A percentile compares a stretch with the other conserved stretches of the same genome.
These are phyloP conservation scores for Telopea speciosissima DNA, from an alignment of 177 flowering plant genomes.

Conservation along the genomic window DNA sequence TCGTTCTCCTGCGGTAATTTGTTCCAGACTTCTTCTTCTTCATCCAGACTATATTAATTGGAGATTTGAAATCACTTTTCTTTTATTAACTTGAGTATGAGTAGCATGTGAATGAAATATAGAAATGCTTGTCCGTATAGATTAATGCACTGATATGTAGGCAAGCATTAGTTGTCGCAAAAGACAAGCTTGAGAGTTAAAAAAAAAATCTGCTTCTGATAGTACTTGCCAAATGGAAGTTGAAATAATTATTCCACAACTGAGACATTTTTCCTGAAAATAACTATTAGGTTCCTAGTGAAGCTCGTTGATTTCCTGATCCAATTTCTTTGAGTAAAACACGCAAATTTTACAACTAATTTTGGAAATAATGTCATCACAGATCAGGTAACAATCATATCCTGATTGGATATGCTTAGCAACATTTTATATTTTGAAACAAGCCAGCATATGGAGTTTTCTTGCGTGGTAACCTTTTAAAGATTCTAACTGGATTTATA, in stretches of 20 bases:
- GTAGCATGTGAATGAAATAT: not conserved
- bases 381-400: not conserved
- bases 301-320: no score
- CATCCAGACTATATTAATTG: not conserved
- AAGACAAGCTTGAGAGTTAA: no score
- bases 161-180: not conserved
- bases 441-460: not conserved
- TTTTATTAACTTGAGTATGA: not conserved
- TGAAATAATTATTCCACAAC: not conserved
- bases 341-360: not conserved
- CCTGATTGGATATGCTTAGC: not conserved
- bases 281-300: no score
- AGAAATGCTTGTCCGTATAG: no score
- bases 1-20: constrained; percentile 48
- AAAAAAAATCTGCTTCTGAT: not conserved
- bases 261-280: not conserved
- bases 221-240: not conserved
- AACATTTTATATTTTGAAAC: not conserved
- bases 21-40: not conserved
- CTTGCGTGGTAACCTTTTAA: not conserved
- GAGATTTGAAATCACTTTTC: not conserved
- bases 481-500: not conserved
- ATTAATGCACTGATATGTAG: not conserved
- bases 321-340: not conserved
- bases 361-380: not conserved